A percentile compares a stretch with the other conserved stretches of the same genome.
These are phyloP conservation scores for Beauveria sp. DNA, from an alignment of 2,329 filamentous ascomycete species.

Conservation along the genomic window DNA sequence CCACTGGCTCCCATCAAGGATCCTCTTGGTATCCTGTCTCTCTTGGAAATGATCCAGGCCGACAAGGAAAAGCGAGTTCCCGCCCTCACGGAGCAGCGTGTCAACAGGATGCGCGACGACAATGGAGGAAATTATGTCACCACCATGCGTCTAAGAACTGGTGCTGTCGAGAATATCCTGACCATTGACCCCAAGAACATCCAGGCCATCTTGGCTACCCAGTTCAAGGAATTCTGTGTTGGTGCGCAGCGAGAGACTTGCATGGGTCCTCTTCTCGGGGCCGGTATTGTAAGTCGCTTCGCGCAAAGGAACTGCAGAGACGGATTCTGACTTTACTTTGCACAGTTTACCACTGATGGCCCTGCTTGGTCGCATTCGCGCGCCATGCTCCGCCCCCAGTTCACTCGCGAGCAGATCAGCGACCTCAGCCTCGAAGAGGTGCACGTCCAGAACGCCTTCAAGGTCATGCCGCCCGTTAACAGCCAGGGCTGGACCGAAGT, in stretches of 20 bases:
- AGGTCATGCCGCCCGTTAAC: slow-evolving; percentile 23
- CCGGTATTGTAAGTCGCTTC: slow-evolving; percentile 25
- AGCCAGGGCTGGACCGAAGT: slow-evolving; percentile 26
- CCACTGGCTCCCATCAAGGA: slow-evolving; percentile 12
- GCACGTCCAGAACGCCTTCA: slow-evolving; percentile 26
- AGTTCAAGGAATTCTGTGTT: slow-evolving; percentile 22
- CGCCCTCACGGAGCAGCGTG: slow-evolving; percentile 8
- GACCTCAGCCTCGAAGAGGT: slow-evolving; percentile 34
- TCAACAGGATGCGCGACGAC: slow-evolving; percentile 12
- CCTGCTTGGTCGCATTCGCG: slow-evolving; percentile 30
- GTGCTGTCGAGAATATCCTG: slow-evolving; percentile 11
- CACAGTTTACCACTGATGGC: slow-evolving; percentile 28
- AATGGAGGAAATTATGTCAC: slow-evolving; percentile 14
- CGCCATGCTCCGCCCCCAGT: slow-evolving; percentile 32
- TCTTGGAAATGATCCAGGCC: slow-evolving; percentile 14
- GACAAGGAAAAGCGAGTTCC: slow-evolving; percentile 16
- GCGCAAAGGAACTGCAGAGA: neutral
- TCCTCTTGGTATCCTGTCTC: slow-evolving; percentile 14
- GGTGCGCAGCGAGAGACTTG: slow-evolving; percentile 19
- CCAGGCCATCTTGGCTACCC: slow-evolving; percentile 21
- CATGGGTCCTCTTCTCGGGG: slow-evolving; percentile 34
- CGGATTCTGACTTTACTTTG: neutral
- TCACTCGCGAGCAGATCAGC: slow-evolving; percentile 35
- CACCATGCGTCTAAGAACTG: slow-evolving; percentile 10
- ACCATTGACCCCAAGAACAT: slow-evolving; percentile 23